Base-by-base conservation (phyloP, 768 basidiomycete species). In the Agrocybe pediades region DNA sequence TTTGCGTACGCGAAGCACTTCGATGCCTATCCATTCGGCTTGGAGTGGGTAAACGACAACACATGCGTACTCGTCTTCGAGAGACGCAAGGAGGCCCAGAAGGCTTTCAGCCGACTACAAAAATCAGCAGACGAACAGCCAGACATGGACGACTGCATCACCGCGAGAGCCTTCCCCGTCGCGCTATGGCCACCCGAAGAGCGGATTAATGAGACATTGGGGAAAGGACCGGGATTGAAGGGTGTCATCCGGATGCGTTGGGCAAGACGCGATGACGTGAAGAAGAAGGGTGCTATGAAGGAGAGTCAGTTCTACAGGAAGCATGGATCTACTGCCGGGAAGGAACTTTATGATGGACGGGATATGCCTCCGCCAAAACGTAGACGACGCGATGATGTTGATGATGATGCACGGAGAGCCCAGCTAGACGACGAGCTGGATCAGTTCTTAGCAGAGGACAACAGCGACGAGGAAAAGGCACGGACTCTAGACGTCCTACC, bases 41-140 rank as follows among this genome's bases (percentile, higher is more conserved):
- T 94, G 7, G 92, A 94, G 71, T 94, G 92, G 92, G 79, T 94
- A 17, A 85, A 92, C 66, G 92, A 94, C 70, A 86, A 74, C 20
- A 91, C 88, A 21, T 92, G 90, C 60, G 79, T 94, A 3, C 74
- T 93, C 46, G 87, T 94, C 40, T 94, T 91, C 64, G 70, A 78
- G 6, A 77, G 81, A 33, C 82, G 77, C 46, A 55, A 71, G 30
- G 68, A 75, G 11, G 90, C 90, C 11, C 77, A 79, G 21, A 60
- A 70, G 1, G 86, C 82, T 1, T 77, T 79, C 58, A 68, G 72
- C 9, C 63, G 62, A 19, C 75, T 91, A 16, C 78, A 78, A 59
- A 86, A 85, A 65, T 70, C 76, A 15, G 57, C 68, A 8, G 59
- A 71, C 5, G 85, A 87, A 59, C 75, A 80, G 40, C 72, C 77